Base-by-base conservation (phyloP, 441 rosid species). In the Daphne laureola region DNA sequence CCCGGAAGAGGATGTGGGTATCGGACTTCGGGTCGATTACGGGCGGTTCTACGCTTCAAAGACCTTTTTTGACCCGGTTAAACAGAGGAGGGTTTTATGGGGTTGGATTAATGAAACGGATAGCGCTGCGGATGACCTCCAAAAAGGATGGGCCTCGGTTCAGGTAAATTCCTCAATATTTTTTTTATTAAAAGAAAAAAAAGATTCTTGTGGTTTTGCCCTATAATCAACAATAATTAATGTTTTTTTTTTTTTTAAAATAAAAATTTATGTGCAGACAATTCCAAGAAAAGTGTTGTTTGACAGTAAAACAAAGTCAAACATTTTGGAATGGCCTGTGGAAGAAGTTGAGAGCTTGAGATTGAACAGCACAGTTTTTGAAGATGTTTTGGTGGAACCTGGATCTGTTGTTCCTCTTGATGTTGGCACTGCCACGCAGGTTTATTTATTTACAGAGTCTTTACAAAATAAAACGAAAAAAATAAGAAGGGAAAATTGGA, bases 21-120 rank as follows among this genome's bases (percentile, higher is more conserved):
- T 75, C 54, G 95, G 90, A 47, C 67, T 86, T 42, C 68, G 61
- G 71, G 59, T 70, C 23, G 97, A 89, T 57, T 86, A 86, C 26
- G 97, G 95, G 6, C 67, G 81, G 58, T 86, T 66, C 55, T 89
- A 89, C 51, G 97, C 97, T 4, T 86, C 97, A 0, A 89, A 86
- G 69, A 63, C 95, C 11, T 89, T 89, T 58, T 89, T 66, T 40
- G 97, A 89, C 57, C 87, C 70, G 54, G 8, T 62, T 18, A 83
- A 72, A 55, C 44, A 59, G 58, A 67, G 97, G 47, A 77, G 96
- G 57, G 70, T 88, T 26, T 51, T 83, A 1, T 88, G 86, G 91
- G 87, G 94, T 17, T 89, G 87, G 90, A 80, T 80, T 21, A 82
- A 87, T 45, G 96, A 89, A 66, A 83, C 95, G 5, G 96, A 89